Base-by-base conservation (phyloP, 2,329 filamentous ascomycete species). In the Coniochaeta sp. region DNA sequence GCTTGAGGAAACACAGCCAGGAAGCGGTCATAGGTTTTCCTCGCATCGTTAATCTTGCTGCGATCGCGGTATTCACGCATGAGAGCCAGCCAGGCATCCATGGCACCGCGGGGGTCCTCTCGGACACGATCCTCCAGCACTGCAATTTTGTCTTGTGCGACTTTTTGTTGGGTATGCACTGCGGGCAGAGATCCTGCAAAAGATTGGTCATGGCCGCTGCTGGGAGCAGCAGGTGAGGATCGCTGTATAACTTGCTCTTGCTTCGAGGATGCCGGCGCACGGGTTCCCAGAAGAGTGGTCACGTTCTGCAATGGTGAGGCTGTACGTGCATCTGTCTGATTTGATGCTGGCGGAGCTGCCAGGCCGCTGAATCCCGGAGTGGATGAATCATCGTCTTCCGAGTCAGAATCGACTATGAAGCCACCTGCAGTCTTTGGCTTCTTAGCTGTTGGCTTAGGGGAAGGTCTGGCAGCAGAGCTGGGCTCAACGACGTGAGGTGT, bases 101-200 rank as follows among this genome's bases (percentile, higher is more conserved):
- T 85, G 68, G 97, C 93, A 69, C 93, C 95, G 68, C 91, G 89
- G 17, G 93, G 90, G 71, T 99, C 95, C 70, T 97, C 90, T 71
- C 89, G 88, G 72, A 98, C 89, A 70, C 93, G 88, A 72, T 95
- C 90, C 78, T 99, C 93, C 69, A 98, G 81, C 62, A 93, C 84
- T 61, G 89, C 87, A 67, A 93, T 81, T 65, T 84, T 84, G 75
- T 96, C 89, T 75, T 88, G 84, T 60, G 89, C 85, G 63, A 69
- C 70, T 68, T 62, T 69, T 60, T 63, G 64, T 61, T 62, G 59
- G 60, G 69, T 62, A 31, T 60, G 28, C 9, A 31, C 31, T 17
- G 56, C 38, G 11, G 56, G 38, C 60, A 66, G 63, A 62, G 65
- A 56, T 64, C 65, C 64, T 61, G 64, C 59, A 19, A 62, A 40